Percentiles rank a stretch among this genome's conserved stretches.
Evolutionary conservation across 1,284 basidiomycete genomes (phyloP).

Genomic region (Somion occarium): DNA sequence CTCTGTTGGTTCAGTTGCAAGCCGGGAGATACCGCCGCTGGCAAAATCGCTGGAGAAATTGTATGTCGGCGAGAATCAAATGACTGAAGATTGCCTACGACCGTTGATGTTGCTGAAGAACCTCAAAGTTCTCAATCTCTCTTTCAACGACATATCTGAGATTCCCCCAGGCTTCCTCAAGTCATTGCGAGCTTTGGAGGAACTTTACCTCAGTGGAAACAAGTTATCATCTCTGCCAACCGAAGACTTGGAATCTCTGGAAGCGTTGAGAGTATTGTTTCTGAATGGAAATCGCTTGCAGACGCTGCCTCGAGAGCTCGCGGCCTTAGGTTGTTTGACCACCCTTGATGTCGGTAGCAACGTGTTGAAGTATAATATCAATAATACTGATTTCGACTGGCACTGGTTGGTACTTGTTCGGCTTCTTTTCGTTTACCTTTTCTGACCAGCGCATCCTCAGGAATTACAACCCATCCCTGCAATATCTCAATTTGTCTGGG

Average conservation of each 20-base stretch:
- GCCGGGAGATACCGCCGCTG: conserved; percentile 55
- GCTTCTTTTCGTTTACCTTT: conserved; percentile 87
- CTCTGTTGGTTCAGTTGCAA: conserved; percentile 34
- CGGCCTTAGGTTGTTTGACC: conserved; percentile 76
- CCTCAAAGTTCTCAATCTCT: conserved; percentile 84
- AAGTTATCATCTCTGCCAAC: conserved; percentile 87
- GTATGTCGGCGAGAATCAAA: conserved; percentile 86
- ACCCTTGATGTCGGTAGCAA: conserved; percentile 96
- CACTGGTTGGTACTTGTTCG: conserved; percentile 87
- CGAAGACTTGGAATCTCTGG: conserved; percentile 77
- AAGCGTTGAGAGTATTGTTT: conserved; percentile 71
- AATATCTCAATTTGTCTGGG: conserved; percentile 86
- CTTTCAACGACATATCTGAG: conserved; percentile 95
- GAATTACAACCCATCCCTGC: conserved; percentile 95
- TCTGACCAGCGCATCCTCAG: conserved; percentile 36
- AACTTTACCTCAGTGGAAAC: conserved; percentile 93
- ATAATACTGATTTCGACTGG: conserved; percentile 99
- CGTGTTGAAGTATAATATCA: conserved; percentile 94
- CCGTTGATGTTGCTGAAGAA: conserved; percentile 73
- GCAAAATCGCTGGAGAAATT: conserved; percentile 72
- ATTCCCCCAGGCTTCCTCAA: conserved; percentile 77
- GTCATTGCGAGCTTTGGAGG: conserved; percentile 67
- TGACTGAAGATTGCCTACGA: conserved; percentile 81
- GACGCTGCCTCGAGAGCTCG: conserved; percentile 88
- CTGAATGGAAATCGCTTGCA: conserved; percentile 94